phyloP scores from a whole-genome alignment of 148 eudicot genomes.

The Rhododendron ovatum region DNA sequence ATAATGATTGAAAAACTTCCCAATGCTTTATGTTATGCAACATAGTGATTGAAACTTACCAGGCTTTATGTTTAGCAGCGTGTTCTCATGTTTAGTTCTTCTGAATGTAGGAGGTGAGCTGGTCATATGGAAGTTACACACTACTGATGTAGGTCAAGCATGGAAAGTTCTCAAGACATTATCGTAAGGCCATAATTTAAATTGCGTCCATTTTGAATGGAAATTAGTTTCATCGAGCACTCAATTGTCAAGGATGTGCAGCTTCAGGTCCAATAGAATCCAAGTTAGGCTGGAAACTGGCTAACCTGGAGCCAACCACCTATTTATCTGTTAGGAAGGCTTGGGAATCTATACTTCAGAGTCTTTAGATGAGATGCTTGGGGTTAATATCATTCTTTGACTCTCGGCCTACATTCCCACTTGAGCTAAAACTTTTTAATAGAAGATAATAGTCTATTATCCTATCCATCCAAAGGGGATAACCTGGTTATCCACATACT shows the following conservation, averaged over 20 bases:
- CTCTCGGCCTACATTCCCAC: neutral
- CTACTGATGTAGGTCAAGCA: slow-evolving; percentile 55
- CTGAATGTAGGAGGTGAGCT: slow-evolving; percentile 79
- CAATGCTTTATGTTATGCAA: neutral
- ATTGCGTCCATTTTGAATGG: neutral
- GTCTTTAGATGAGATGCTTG: neutral
- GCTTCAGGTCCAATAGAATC: neutral
- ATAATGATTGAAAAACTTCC: neutral
- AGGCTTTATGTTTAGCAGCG: neutral
- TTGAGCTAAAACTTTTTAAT: neutral
- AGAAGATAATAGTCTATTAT: neutral
- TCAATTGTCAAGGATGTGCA: neutral
- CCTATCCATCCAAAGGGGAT: neutral
- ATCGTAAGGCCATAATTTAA: slow-evolving; percentile 48
- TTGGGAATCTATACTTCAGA: neutral
- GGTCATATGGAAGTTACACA: slow-evolving; percentile 72
- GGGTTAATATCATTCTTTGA: neutral
- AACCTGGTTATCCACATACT: neutral
- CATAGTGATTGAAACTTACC: neutral
- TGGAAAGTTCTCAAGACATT: slow-evolving; percentile 93
- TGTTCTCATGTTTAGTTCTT: slow-evolving; percentile 14
- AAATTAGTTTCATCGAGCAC: neutral
- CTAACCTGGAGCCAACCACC: neutral
- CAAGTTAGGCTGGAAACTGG: neutral
- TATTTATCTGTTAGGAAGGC: neutral